Base-by-base conservation (phyloP, 768 basidiomycete species). In the Mycena indigotica region DNA sequence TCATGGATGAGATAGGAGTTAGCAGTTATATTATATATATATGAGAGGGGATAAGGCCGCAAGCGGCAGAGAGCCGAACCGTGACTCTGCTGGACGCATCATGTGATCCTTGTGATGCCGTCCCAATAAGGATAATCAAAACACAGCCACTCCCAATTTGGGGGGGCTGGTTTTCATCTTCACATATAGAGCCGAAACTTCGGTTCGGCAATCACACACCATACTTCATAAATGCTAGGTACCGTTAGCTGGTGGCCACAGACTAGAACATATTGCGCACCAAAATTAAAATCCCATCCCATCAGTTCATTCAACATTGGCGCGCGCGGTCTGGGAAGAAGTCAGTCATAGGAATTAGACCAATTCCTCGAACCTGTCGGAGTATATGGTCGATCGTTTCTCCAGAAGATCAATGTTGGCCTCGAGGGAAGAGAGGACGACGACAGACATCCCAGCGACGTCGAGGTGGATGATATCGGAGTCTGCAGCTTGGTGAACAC, bases 381-480 rank as follows among this genome's bases (percentile, higher is more conserved):
- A 79, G 55, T 80, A 80, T 8, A 76, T 70, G 26, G 63, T 24
- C 6, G 72, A 76, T 13, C 74, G 66, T 48, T 72, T 77, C 52
- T 77, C 75, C 25, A 80, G 70, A 2, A 80, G 69, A 5, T 79
- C 77, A 15, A 60, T 65, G 1, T 71, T 72, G 2, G 73, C 70
- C 25, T 76, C 64, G 13, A 67, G 41, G 2, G 73, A 70, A 50
- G 75, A 77, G 46, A 80, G 50, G 5, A 70, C 59, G 41, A 70
- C 59, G 12, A 69, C 52, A 1, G 66, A 62, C 21, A 30, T 54
- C 26, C 69, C 69, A 4, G 62, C 66, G 16, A 65, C 53, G 30
- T 66, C 46, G 28, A 69, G 39, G 52, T 70, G 65, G 19, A 71
- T 48, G 45, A 71, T 63, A 45, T 68, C 67, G 10, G 70, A 67